A percentile compares a stretch with the other conserved stretches of the same genome.
These are phyloP conservation scores for Batkoa obscura DNA, from an alignment of 371 early-diverging fungal species.

Conservation along the genomic window DNA sequence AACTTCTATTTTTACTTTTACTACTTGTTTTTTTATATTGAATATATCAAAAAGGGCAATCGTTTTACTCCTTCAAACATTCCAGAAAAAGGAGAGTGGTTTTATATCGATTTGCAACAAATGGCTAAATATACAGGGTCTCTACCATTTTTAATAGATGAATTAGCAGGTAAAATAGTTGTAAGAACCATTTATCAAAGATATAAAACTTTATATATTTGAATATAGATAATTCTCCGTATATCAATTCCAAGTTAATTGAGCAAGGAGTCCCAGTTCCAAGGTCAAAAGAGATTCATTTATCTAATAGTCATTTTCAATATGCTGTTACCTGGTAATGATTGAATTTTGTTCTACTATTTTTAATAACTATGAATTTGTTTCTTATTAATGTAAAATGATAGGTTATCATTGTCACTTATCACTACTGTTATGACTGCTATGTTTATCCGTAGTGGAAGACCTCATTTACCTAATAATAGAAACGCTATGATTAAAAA, in stretches of 20 bases:
- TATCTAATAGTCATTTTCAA: slow-evolving; percentile 68
- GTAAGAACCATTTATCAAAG: neutral
- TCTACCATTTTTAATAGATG: slow-evolving; percentile 53
- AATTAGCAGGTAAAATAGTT: slow-evolving; percentile 25
- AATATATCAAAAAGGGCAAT: slow-evolving; percentile 16
- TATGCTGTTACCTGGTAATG: slow-evolving; percentile 76
- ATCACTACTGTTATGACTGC: too few species aligned
- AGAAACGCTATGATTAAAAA: too few species aligned
- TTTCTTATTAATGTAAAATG: too few species aligned
- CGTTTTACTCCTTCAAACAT: slow-evolving; percentile 48
- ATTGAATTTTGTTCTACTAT: neutral
- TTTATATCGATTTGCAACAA: slow-evolving; percentile 49
- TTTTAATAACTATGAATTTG: too few species aligned
- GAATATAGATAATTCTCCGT: slow-evolving; percentile 17
- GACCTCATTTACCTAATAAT: too few species aligned
- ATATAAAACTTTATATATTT: neutral
- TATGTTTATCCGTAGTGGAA: too few species aligned
- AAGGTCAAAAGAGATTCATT: slow-evolving; percentile 40
- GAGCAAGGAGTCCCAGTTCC: slow-evolving; percentile 51
- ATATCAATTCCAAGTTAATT: slow-evolving; percentile 22
- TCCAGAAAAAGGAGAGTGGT: slow-evolving; percentile 56
- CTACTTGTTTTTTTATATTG: neutral
- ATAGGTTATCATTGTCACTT: too few species aligned
- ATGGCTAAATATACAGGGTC: slow-evolving; percentile 46
- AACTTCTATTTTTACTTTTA: slow-evolving; percentile 1